A percentile compares a stretch with the other conserved stretches of the same genome.
phyloP scores from a whole-genome alignment of 225 moss, liverwort and hornwort genomes.

The Lunularia cruciata region DNA sequence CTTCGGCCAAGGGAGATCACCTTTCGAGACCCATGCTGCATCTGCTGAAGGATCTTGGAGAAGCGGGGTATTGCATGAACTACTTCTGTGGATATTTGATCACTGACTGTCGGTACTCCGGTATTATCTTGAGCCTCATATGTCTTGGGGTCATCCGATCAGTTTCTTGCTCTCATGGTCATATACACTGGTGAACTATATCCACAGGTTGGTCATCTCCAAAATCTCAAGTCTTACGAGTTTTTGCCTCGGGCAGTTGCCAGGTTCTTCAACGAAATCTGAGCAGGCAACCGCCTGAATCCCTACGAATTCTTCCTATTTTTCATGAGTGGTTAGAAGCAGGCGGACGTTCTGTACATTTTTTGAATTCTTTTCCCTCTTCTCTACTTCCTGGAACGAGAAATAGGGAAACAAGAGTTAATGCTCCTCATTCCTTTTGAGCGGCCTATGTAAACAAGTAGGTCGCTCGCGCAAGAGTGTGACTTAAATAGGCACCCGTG shows the following conservation, averaged over 20 bases:
- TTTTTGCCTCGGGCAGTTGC: neutral
- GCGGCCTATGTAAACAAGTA: no score
- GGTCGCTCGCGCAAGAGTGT: neutral
- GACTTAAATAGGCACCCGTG: neutral
- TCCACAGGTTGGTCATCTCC: no score
- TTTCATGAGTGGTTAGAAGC: neutral
- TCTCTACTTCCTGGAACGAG: no score
- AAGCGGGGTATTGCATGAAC: constrained; percentile 32
- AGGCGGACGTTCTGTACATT: neutral
- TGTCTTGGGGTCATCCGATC: neutral
- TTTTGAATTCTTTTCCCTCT: no score
- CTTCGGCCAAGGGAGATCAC: neutral
- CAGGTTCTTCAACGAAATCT: neutral
- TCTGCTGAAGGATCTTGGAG: constrained; percentile 23
- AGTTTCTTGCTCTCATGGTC: neutral
- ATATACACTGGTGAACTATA: no score
- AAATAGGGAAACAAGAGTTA: no score
- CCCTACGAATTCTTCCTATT: neutral
- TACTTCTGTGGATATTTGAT: neutral
- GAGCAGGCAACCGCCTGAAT: neutral
- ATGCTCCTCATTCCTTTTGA: no score
- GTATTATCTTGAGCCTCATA: neutral
- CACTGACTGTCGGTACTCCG: neutral
- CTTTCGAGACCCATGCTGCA: neutral
- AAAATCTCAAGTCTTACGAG: no score